Evolutionary conservation across 805 yeast species (phyloP), one percentile per base, ranked within the genome.

Genomic region (Wickerhamomyces rabaulensis): DNA sequence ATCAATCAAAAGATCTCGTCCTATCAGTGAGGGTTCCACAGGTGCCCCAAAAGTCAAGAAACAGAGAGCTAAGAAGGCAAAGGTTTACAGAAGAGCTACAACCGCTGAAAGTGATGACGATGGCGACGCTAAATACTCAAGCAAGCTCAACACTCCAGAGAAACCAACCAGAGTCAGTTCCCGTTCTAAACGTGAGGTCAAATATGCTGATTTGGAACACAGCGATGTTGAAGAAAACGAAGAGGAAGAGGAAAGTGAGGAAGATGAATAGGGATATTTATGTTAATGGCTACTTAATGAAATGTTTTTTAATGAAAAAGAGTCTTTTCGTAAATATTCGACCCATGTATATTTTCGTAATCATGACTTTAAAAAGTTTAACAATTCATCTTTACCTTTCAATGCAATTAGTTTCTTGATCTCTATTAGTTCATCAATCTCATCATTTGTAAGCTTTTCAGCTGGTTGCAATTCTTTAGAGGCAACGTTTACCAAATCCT

Each of bases 301-400:
- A 33, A 33, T 33, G 19, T n/a, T 12, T 16, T 33, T 33, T n/a
- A n/a, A 33, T 16, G 17, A 33, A 33, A 33, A 33, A 33, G 20
- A 16, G 10, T 16, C n/a, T 27, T 13, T 3, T 13, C 10, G 31
- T 27, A 27, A 27, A 2, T 27, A 27, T 21, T n/a, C n/a, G 40
- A 20, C 16, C 27, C 40, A 10, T 21, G 15, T 27, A 27, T 27
- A 13, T 4, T 27, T 21, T 27, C 13, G 36, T 22, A 19, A 31
- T 44, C 50, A 43, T 6, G 27, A 19, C 47, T 67, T 67, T 47
- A 89, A 70, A 60, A 88, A 84, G 39, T 76, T 64, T 52, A 87
- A 43, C 39, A 90, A 63, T 41, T 77, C 75, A 5, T 80, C 87
- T 53, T 76, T 75, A 1, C 96, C 96, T 62, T 86, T 90, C 38